phyloP scores from a whole-genome alignment of 2,329 filamentous ascomycete genomes.

The Colletotrichum viniferum region DNA sequence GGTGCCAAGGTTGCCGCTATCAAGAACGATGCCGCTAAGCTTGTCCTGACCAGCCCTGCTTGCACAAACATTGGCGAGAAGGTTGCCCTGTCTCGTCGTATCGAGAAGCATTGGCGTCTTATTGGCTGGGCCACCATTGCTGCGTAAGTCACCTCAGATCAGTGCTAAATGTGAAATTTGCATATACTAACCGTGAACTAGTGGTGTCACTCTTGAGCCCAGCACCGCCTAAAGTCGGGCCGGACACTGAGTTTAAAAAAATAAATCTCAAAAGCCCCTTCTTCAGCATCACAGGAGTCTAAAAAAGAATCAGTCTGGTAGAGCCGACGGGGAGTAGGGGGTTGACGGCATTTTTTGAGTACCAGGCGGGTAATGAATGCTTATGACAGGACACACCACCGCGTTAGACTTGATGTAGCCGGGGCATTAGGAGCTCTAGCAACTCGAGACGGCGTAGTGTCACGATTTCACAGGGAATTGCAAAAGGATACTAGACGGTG shows the following conservation, averaged over 20 bases:
- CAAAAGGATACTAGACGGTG: conserved; percentile 10
- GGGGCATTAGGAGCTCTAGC: background rate
- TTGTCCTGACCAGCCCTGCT: conserved; percentile 89
- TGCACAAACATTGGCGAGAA: conserved; percentile 99
- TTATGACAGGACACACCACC: conserved; percentile 7
- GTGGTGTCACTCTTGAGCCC: conserved; percentile 59
- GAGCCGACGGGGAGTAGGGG: background rate
- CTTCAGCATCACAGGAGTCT: conserved; percentile 20
- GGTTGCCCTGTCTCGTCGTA: conserved; percentile 93
- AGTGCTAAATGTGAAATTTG: background rate
- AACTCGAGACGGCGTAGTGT: background rate
- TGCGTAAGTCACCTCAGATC: conserved; percentile 52
- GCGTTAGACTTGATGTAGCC: conserved; percentile 9
- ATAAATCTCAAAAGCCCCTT: conserved; percentile 12
- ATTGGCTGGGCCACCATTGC: conserved; percentile 90
- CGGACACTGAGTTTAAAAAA: background rate
- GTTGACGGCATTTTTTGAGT: conserved; percentile 7
- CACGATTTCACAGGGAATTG: conserved; percentile 1
- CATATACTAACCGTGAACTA: conserved; percentile 33
- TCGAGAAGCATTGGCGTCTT: conserved; percentile 98
- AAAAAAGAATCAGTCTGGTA: conserved; percentile 17
- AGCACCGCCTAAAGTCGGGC: conserved; percentile 43
- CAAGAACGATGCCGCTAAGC: conserved; percentile 96
- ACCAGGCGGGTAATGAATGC: conserved; percentile 21
- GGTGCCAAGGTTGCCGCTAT: conserved; percentile 97